These are phyloP conservation scores for Claviceps cyperi DNA, from an alignment of 2,329 filamentous ascomycete species.

Conservation along the genomic window DNA sequence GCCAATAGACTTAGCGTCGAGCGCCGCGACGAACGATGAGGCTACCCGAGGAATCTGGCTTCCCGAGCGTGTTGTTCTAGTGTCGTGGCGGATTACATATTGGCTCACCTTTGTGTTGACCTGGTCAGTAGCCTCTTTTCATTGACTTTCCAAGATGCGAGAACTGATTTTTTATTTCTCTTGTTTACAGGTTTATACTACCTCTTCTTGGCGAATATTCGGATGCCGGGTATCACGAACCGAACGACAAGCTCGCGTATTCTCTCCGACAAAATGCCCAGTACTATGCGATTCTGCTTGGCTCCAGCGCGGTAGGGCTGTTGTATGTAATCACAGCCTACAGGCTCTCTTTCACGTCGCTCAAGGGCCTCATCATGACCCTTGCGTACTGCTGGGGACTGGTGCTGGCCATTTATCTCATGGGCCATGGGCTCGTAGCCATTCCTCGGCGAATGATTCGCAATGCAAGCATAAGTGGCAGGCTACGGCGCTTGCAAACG, in stretches of 20 bases:
- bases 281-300: constrained; percentile 72
- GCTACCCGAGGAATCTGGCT: constrained; percentile 75
- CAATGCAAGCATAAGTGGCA: constrained; percentile 61
- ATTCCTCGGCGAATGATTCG: constrained; percentile 72
- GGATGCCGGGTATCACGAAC: constrained; percentile 84
- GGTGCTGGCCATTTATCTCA: constrained; percentile 83
- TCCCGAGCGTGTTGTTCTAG: constrained; percentile 59
- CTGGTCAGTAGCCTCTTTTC: constrained; percentile 43
- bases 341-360: constrained; percentile 53
- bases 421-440: constrained; percentile 92
- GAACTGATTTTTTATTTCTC: background rate
- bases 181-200: constrained; percentile 56
- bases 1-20: constrained; percentile 89
- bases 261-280: constrained; percentile 76
- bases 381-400: constrained; percentile 90
- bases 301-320: constrained; percentile 53
- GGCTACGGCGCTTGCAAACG: constrained; percentile 60
- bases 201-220: constrained; percentile 89
- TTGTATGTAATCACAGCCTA: constrained; percentile 74
- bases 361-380: constrained; percentile 84
- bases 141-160: background rate
- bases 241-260: constrained; percentile 66
- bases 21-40: constrained; percentile 56
- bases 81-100: constrained; percentile 90
- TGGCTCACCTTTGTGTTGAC: constrained; percentile 94